phyloP scores from a whole-genome alignment of 2,329 filamentous ascomycete genomes.

The Penicillium sclerotigenum region DNA sequence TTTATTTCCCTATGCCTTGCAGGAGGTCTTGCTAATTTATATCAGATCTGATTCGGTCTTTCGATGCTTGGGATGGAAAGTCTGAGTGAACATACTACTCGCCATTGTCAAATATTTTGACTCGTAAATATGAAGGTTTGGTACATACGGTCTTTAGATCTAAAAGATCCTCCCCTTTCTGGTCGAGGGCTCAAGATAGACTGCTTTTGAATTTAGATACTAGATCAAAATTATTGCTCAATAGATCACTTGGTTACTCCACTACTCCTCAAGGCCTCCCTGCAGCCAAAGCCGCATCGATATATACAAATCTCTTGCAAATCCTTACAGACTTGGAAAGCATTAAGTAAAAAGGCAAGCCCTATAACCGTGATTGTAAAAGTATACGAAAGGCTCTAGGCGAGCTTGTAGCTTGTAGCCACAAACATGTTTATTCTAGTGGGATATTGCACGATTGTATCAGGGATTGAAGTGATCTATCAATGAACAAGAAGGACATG shows the following conservation, averaged over 20 bases:
- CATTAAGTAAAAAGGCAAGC: not conserved
- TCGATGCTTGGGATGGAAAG: slow-evolving; percentile 27
- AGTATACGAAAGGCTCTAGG: too few species aligned
- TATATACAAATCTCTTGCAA: not conserved
- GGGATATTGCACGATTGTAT: not conserved
- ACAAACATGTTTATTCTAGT: too few species aligned
- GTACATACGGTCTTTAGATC: not conserved
- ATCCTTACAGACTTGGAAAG: too few species aligned
- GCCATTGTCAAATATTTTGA: not conserved
- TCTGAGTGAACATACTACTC: slow-evolving; percentile 6
- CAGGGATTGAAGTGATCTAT: too few species aligned
- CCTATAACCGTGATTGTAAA: not conserved
- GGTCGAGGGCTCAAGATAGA: not conserved
- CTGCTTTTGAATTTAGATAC: not conserved
- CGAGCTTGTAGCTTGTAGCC: too few species aligned
- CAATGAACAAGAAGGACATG: not conserved
- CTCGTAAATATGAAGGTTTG: not conserved
- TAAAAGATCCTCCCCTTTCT: not conserved
- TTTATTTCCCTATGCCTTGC: not conserved
- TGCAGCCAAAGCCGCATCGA: not conserved
- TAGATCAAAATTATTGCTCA: not conserved
- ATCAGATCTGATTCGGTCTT: slow-evolving; percentile 33
- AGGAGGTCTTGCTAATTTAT: not conserved
- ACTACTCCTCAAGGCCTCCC: not conserved
- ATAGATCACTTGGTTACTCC: not conserved